Percentiles rank a stretch among this genome's conserved stretches.
These are phyloP conservation scores for Hyaloscypha finlandica DNA, from an alignment of 495 filamentous ascomycete genomes.

Conservation along the genomic window DNA sequence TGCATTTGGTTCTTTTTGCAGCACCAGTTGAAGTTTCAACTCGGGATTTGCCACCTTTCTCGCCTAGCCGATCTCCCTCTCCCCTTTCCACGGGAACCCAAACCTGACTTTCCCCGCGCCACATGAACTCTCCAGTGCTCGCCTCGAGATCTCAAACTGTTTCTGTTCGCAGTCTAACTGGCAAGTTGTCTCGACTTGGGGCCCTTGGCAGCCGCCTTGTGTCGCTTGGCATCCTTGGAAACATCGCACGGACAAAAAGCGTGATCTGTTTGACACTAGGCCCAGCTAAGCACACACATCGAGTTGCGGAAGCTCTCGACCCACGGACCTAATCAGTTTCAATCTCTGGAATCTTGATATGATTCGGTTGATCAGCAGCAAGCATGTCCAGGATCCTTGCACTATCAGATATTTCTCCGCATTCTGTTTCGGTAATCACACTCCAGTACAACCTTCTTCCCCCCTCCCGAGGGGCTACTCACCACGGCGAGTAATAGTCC, in stretches of 20 bases:
- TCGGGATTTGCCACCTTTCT: neutral
- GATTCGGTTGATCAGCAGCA: constrained; percentile 15
- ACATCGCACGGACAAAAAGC: constrained; percentile 22
- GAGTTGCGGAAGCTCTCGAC: constrained; percentile 9
- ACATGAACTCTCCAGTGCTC: neutral
- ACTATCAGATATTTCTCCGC: constrained; percentile 22
- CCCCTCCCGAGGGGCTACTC: neutral
- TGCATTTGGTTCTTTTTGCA: neutral
- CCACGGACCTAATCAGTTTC: constrained; percentile 8
- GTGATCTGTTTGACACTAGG: constrained; percentile 25
- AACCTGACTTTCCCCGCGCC: neutral
- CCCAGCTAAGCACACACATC: constrained; percentile 2
- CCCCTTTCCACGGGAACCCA: neutral
- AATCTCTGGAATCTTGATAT: constrained; percentile 10
- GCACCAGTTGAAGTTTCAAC: neutral
- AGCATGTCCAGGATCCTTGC: neutral
- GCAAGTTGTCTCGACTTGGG: constrained; percentile 20
- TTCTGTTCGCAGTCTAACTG: neutral
- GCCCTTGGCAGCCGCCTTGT: constrained; percentile 1
- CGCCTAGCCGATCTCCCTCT: neutral
- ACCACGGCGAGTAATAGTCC: neutral
- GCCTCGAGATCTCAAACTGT: constrained; percentile 11
- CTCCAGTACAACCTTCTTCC: constrained; percentile 17
- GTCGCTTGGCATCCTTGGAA: constrained; percentile 25
- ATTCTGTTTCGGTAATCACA: constrained; percentile 24